Base-by-base conservation (phyloP, 306 rosid species). In the Acacia confusa region DNA sequence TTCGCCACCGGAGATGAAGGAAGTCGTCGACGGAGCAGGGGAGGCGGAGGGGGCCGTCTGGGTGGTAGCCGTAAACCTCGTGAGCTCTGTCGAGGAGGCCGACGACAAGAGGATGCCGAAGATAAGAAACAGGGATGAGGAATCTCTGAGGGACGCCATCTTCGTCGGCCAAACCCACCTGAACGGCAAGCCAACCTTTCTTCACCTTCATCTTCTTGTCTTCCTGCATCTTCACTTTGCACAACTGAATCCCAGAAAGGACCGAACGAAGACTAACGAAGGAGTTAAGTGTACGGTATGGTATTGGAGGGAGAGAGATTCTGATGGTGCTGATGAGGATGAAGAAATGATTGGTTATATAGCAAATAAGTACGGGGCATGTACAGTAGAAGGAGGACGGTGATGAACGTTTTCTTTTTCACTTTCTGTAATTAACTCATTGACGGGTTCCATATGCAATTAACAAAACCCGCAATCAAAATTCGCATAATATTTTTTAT, bases 21-120 rank as follows among this genome's bases (percentile, higher is more conserved):
- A 91, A 91, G 22, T 88, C 94, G 13, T 92, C 94, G 22, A 90
- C 87, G 9, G 94, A 90, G 70, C 94, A 90, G 0, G 94, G 97
- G 0, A 92, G 94, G 60, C 83, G 74, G 43, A 92, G 97, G 2
- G 94, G 97, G 47, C 97, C 97, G 2, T 86, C 85, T 66, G 91
- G 84, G 30, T 92, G 93, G 86, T 92, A 92, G 1, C 97, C 94
- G 58, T 90, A 92, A 45, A 90, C 84, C 64, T 92, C 97, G 19
- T 60, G 75, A 75, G 97, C 97, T 47, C 81, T 80, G 34, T 92
- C 97, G 2, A 89, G 82, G 58, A 92, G 97, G 5, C 65, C 47
- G 78, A 83, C 88, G 79, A 92, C 82, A 17, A 92, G 88, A 43
- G 94, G 94, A 48, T 92, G 97, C 48, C 89, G 88, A 7, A 92